A percentile compares a stretch with the other conserved stretches of the same genome.
These are phyloP conservation scores for Kalmanozyma brasiliensis DNA, from an alignment of 1,284 basidiomycete species.

Conservation along the genomic window DNA sequence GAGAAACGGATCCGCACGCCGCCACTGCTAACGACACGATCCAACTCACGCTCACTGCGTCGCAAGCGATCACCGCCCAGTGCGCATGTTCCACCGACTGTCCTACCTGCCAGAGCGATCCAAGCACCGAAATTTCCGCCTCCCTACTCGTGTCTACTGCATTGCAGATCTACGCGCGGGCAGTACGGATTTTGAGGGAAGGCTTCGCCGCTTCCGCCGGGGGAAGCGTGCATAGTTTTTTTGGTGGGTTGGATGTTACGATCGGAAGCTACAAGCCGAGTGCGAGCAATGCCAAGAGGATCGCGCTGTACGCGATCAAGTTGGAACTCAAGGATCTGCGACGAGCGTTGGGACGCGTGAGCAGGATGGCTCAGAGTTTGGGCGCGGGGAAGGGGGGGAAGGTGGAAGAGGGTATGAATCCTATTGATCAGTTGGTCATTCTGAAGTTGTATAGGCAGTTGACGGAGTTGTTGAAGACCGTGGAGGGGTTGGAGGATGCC, in stretches of 20 bases:
- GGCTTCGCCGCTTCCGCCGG: slow-evolving; percentile 43
- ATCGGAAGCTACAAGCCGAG: slow-evolving; percentile 62
- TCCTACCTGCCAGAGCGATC: slow-evolving; percentile 62
- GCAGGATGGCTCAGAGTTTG: slow-evolving; percentile 42
- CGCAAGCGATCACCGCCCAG: slow-evolving; percentile 60
- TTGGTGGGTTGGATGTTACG: slow-evolving; percentile 55
- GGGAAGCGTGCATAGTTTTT: slow-evolving; percentile 9
- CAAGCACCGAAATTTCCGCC: slow-evolving; percentile 55
- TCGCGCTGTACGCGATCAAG: slow-evolving; percentile 66
- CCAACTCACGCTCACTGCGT: slow-evolving; percentile 63
- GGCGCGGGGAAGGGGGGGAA: not conserved
- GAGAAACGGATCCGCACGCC: slow-evolving; percentile 35
- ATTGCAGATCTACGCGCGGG: slow-evolving; percentile 66
- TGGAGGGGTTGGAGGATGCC: slow-evolving; percentile 57
- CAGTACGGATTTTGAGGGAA: slow-evolving; percentile 60
- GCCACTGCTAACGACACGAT: slow-evolving; percentile 38
- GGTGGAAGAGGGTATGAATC: slow-evolving; percentile 42
- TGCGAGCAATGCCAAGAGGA: slow-evolving; percentile 57
- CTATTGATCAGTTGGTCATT: slow-evolving; percentile 65
- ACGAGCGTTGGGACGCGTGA: slow-evolving; percentile 59
- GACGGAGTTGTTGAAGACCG: slow-evolving; percentile 58
- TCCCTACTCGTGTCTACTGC: slow-evolving; percentile 62
- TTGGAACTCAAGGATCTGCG: slow-evolving; percentile 63
- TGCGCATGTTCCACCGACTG: slow-evolving; percentile 65
- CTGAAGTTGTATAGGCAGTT: slow-evolving; percentile 61